Conservation (phyloP, 495 filamentous ascomycete genomes). For the Filosporella fistucella region DNA sequence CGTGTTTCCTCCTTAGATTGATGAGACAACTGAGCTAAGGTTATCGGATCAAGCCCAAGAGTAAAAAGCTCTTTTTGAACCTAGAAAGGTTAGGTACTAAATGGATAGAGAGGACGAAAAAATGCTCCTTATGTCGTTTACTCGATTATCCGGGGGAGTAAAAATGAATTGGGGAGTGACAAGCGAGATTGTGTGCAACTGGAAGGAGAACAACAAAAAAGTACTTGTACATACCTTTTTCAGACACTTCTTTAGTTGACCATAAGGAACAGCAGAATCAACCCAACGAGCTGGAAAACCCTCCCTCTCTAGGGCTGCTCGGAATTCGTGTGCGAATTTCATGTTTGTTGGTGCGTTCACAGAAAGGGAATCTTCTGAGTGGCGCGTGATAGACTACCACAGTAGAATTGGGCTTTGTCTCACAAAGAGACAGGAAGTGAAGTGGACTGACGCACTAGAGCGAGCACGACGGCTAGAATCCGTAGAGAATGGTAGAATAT, state of each 20-base stretch:
- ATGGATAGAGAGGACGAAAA: no score
- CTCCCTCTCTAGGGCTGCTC: constrained; percentile 50
- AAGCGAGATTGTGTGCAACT: not conserved
- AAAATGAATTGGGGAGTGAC: not conserved
- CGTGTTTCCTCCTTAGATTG: not conserved
- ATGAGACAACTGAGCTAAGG: constrained; percentile 45
- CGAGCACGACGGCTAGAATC: no score
- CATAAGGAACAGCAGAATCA: constrained; percentile 64
- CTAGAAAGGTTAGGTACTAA: not conserved
- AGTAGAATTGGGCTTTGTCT: no score
- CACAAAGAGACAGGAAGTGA: no score
- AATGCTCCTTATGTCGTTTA: no score
- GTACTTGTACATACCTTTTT: constrained; percentile 43
- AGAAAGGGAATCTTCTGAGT: no score
- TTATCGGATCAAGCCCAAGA: constrained; percentile 57
- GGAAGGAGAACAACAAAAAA: not conserved
- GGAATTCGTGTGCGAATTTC: constrained; percentile 73
- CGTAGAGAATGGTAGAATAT: no score
- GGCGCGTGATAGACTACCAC: no score
- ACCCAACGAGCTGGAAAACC: constrained; percentile 63
- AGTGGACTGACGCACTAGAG: no score
- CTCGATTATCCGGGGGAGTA: no score
- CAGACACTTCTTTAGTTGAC: constrained; percentile 71
- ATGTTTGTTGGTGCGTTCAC: no score
- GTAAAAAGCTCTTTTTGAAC: constrained; percentile 43